Evolutionary conservation across 108 stramenopile genomes (phyloP).

Genomic region (Stephanodiscus minutulus): DNA sequence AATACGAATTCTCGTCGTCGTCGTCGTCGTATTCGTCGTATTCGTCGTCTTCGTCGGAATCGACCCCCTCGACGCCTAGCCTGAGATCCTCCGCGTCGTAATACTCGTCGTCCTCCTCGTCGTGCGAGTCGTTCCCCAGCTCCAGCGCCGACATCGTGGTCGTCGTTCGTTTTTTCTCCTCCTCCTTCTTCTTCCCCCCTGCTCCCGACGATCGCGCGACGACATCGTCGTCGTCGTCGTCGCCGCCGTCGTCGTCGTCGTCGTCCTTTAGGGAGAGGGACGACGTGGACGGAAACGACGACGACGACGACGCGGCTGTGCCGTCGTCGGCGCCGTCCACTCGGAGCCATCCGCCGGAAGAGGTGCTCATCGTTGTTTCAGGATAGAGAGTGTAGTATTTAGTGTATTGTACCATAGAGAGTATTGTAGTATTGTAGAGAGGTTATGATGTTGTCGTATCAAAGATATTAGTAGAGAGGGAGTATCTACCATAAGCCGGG

Average conservation of each 20-base stretch:
- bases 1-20: slow-evolving; percentile 13
- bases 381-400: too few relatives aligned
- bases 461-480: too few relatives aligned
- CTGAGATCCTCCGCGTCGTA: background rate
- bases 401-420: too few relatives aligned
- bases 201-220: too few relatives aligned
- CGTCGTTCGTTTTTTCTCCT: background rate
- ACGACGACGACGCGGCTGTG: background rate
- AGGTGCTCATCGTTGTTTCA: background rate
- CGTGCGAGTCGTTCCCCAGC: background rate
- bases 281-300: background rate
- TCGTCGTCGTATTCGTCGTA: slow-evolving; percentile 12
- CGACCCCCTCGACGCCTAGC: background rate
- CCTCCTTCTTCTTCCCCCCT: background rate
- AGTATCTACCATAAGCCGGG: too few relatives aligned
- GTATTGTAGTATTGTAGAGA: too few relatives aligned
- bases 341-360: background rate
- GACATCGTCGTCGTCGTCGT: too few relatives aligned
- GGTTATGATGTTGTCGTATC: too few relatives aligned
- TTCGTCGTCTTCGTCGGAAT: slow-evolving; percentile 3
- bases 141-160: background rate
- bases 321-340: background rate
- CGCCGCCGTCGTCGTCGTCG: background rate
- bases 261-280: background rate
- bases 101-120: background rate